These are phyloP conservation scores for Populus hybrid DNA, from an alignment of 441 rosid species.

Conservation along the genomic window DNA sequence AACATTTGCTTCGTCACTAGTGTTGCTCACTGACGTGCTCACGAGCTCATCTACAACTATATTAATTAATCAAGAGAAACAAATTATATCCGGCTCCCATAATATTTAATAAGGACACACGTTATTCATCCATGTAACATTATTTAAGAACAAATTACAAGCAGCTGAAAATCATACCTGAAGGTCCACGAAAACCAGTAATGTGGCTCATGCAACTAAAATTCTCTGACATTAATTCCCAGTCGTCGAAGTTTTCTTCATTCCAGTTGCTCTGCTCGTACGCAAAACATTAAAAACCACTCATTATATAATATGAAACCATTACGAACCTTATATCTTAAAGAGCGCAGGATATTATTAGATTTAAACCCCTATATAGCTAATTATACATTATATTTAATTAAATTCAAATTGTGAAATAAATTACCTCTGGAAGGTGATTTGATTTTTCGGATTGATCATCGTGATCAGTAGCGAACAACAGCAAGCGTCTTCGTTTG, in stretches of 20 bases:
- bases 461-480: slow-evolving; percentile 27
- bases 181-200: slow-evolving; percentile 26
- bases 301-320: not conserved
- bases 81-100: not conserved
- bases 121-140: not conserved
- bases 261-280: slow-evolving; percentile 38
- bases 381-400: not conserved
- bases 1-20: slow-evolving; percentile 40
- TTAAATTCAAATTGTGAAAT: not conserved
- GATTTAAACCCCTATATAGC: not conserved
- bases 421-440: slow-evolving; percentile 27
- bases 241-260: slow-evolving; percentile 30
- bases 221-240: slow-evolving; percentile 51
- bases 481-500: slow-evolving; percentile 58
- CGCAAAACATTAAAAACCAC: not conserved
- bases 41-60: slow-evolving; percentile 35
- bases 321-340: not conserved
- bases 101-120: not conserved
- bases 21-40: slow-evolving; percentile 34
- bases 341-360: too few species aligned
- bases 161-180: slow-evolving; percentile 27
- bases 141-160: not conserved
- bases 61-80: not conserved
- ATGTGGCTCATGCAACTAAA: slow-evolving; percentile 45
- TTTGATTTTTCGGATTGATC: slow-evolving; percentile 21